These are phyloP conservation scores for Trichoderma virens DNA, from an alignment of 495 filamentous ascomycete species.

Conservation along the genomic window DNA sequence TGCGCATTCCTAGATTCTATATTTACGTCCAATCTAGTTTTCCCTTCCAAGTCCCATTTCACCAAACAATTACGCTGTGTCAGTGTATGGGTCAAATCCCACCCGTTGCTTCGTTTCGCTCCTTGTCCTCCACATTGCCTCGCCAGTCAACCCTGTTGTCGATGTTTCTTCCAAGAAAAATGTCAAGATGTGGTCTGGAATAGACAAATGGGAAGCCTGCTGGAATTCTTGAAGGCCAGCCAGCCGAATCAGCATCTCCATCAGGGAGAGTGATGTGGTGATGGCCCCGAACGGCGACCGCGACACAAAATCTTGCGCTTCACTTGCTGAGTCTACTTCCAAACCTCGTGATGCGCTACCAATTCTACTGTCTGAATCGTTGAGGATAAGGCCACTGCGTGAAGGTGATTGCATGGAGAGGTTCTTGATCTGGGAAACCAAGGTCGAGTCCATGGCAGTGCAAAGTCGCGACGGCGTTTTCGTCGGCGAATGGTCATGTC, in stretches of 20 bases:
- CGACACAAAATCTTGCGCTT: slow-evolving; percentile 17
- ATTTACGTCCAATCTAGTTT: background rate
- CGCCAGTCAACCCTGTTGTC: slow-evolving; percentile 63
- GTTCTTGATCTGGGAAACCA: slow-evolving; percentile 32
- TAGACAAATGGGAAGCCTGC: slow-evolving; percentile 83
- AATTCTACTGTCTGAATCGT: background rate
- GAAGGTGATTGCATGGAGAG: slow-evolving; percentile 28
- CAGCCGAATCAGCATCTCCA: slow-evolving; percentile 90
- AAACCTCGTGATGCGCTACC: background rate
- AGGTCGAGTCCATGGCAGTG: slow-evolving; percentile 29
- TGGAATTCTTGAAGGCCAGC: slow-evolving; percentile 94
- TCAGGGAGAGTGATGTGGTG: slow-evolving; percentile 79
- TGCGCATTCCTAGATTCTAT: background rate
- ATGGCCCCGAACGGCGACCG: slow-evolving; percentile 44
- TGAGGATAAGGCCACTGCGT: slow-evolving; percentile 14
- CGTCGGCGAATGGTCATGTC: slow-evolving; percentile 12
- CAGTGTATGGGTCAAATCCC: slow-evolving; percentile 61
- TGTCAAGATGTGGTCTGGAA: slow-evolving; percentile 88
- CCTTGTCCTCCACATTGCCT: slow-evolving; percentile 62
- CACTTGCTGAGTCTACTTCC: slow-evolving; percentile 12
- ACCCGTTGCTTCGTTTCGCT: slow-evolving; percentile 65
- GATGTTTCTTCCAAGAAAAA: slow-evolving; percentile 86
- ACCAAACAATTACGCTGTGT: slow-evolving; percentile 20
- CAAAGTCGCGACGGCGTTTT: slow-evolving; percentile 9
- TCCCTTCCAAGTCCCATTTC: background rate